phyloP scores from a whole-genome alignment of 2,329 filamentous ascomycete species.

The Colletotrichum tropicicola region DNA sequence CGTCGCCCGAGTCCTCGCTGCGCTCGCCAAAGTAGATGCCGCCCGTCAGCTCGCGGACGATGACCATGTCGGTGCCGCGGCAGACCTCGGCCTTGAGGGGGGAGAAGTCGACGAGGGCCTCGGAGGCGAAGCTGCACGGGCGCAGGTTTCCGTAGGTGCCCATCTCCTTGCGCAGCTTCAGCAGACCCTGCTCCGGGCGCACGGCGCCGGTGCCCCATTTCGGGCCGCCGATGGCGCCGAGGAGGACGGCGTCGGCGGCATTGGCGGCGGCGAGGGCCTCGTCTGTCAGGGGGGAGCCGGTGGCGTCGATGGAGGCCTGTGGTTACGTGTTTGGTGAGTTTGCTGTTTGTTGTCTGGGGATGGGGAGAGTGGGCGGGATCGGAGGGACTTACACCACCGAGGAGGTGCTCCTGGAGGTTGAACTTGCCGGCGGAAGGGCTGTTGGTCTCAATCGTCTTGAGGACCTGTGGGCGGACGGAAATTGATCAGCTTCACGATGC shows the following conservation, averaged over 20 bases:
- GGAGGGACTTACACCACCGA: constrained; percentile 81
- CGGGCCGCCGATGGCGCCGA: constrained; percentile 95
- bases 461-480: constrained; percentile 61
- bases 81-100: constrained; percentile 88
- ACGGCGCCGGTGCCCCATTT: constrained; percentile 92
- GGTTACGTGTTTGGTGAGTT: neutral
- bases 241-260: constrained; percentile 85
- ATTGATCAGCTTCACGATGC: constrained; percentile 12
- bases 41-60: constrained; percentile 90
- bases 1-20: constrained; percentile 80
- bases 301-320: constrained; percentile 88
- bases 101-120: constrained; percentile 82
- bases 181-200: constrained; percentile 91
- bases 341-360: neutral
- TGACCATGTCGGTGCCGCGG: constrained; percentile 88
- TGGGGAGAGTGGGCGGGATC: neutral
- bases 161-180: constrained; percentile 92
- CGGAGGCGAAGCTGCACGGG: constrained; percentile 94
- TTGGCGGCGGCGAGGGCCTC: constrained; percentile 85
- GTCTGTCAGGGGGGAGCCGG: constrained; percentile 81
- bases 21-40: constrained; percentile 96
- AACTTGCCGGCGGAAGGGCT: constrained; percentile 78
- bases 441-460: constrained; percentile 79
- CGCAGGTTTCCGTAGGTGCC: constrained; percentile 94
- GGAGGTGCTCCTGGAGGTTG: constrained; percentile 87